Evolutionary conservation across 768 basidiomycete species (phyloP).

Genomic region (Tricholoma sp.): DNA sequence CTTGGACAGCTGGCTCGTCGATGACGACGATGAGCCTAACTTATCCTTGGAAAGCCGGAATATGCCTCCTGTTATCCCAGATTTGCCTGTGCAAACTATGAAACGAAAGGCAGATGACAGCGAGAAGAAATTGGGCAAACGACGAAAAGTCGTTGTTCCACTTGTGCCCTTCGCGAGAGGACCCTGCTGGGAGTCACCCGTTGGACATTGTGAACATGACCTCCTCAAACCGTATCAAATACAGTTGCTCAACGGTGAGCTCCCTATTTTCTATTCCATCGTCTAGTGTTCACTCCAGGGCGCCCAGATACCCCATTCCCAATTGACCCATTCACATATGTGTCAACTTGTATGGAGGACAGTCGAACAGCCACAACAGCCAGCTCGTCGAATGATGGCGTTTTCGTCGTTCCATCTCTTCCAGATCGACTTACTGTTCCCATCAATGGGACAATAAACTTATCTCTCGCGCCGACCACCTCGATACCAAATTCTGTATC

Average conservation of each 20-base stretch:
- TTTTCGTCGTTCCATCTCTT: slow-evolving; percentile 45
- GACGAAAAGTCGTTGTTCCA: slow-evolving; percentile 70
- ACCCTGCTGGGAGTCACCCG: slow-evolving; percentile 68
- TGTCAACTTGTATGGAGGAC: slow-evolving; percentile 45
- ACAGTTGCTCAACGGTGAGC: slow-evolving; percentile 77
- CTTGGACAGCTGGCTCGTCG: slow-evolving; percentile 73
- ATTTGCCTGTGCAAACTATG: slow-evolving; percentile 24
- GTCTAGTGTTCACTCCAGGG: slow-evolving; percentile 2
- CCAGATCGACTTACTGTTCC: slow-evolving; percentile 29
- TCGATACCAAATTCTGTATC: slow-evolving; percentile 10
- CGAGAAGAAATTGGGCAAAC: slow-evolving; percentile 53
- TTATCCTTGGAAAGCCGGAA: slow-evolving; percentile 37
- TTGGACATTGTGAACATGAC: slow-evolving; percentile 65
- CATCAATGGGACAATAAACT: slow-evolving; percentile 8
- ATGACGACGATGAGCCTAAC: slow-evolving; percentile 57
- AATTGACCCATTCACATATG: slow-evolving; percentile 74
- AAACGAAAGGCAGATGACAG: slow-evolving; percentile 66
- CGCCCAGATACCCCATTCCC: slow-evolving; percentile 64
- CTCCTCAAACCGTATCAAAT: slow-evolving; percentile 72
- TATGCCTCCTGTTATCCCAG: slow-evolving; percentile 31
- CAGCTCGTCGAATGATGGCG: slow-evolving; percentile 17
- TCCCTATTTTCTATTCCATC: neutral
- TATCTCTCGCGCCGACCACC: slow-evolving; percentile 11
- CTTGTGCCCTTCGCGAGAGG: slow-evolving; percentile 80
- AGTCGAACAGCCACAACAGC: slow-evolving; percentile 24